Evolutionary conservation across 495 filamentous ascomycete species (phyloP).

Genomic region (Podospora sp.): DNA sequence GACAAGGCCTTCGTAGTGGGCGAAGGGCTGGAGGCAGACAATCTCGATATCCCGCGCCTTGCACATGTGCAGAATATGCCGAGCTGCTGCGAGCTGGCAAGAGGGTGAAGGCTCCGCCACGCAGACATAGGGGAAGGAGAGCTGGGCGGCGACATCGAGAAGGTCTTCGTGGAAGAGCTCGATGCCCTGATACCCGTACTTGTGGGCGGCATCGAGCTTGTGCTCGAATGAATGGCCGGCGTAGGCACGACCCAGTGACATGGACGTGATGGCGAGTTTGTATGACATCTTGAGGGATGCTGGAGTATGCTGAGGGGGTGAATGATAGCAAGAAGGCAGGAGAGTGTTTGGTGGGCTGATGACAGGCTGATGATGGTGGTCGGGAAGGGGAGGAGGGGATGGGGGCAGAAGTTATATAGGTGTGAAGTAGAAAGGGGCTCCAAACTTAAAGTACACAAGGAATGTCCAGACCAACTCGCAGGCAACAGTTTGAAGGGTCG

Average conservation of each 20-base stretch:
- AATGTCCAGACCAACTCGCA: not conserved
- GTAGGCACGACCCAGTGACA: constrained; percentile 66
- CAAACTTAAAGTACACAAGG: not conserved
- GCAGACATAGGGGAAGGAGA: constrained; percentile 30
- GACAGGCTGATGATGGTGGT: not conserved
- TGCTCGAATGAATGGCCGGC: constrained; percentile 60
- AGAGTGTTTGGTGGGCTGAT: not conserved
- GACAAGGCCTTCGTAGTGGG: constrained; percentile 74
- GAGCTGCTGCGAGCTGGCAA: constrained; percentile 61
- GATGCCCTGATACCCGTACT: constrained; percentile 68
- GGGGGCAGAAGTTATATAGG: not conserved
- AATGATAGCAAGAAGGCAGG: not conserved
- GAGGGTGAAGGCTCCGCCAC: constrained; percentile 34
- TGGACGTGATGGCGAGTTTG: constrained; percentile 63
- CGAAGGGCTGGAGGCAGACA: constrained; percentile 77
- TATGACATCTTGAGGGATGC: constrained; percentile 32
- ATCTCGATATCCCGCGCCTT: constrained; percentile 60
- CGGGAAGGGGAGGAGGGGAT: constrained; percentile 1
- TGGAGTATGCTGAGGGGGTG: too few relatives aligned
- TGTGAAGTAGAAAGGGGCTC: not conserved
- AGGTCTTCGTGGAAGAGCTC: constrained; percentile 85
- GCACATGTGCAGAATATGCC: constrained; percentile 58
- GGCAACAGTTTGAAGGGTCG: not conserved
- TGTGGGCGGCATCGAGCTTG: constrained; percentile 68
- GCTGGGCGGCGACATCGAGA: constrained; percentile 55